A percentile compares a stretch with the other conserved stretches of the same genome.
phyloP scores from a whole-genome alignment of 257 asterid genomes.

The Agastache rugosa region DNA sequence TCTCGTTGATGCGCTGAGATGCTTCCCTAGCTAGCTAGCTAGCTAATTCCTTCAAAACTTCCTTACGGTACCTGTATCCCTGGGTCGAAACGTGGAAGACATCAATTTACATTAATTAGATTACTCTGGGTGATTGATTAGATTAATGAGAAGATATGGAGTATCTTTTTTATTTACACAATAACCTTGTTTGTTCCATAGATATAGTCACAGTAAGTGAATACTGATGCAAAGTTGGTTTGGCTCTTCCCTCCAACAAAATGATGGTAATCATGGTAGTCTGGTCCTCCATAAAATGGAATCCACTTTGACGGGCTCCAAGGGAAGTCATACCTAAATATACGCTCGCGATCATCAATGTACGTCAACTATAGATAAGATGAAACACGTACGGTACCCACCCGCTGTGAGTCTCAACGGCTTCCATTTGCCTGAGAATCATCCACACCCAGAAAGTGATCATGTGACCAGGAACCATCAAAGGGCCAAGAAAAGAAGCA shows the following conservation, averaged over 20 bases:
- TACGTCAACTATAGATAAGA: too few relatives aligned
- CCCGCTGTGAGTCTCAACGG: slow-evolving; percentile 82
- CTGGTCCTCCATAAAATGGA: slow-evolving; percentile 85
- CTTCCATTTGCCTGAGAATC: slow-evolving; percentile 68
- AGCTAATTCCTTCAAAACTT: background rate
- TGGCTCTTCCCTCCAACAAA: slow-evolving; percentile 73
- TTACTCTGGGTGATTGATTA: too few relatives aligned
- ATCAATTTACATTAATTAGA: too few relatives aligned
- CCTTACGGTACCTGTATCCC: background rate
- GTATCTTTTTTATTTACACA: too few relatives aligned
- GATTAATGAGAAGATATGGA: too few relatives aligned
- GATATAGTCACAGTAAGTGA: slow-evolving; percentile 76
- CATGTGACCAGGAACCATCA: slow-evolving; percentile 67
- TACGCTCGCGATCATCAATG: too few relatives aligned
- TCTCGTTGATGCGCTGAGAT: too few relatives aligned
- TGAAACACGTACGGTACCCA: slow-evolving; percentile 2
- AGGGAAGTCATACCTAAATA: slow-evolving; percentile 69
- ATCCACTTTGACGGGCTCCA: slow-evolving; percentile 77
- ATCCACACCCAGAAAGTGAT: slow-evolving; percentile 78
- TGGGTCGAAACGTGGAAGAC: background rate
- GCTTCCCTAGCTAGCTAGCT: too few relatives aligned
- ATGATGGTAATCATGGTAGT: slow-evolving; percentile 82
- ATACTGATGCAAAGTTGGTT: slow-evolving; percentile 79
- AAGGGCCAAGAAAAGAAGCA: slow-evolving; percentile 74
- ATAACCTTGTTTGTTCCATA: slow-evolving; percentile 83